Base-by-base conservation (phyloP, 2,329 filamentous ascomycete genomes). In the Dothistroma septosporum region DNA sequence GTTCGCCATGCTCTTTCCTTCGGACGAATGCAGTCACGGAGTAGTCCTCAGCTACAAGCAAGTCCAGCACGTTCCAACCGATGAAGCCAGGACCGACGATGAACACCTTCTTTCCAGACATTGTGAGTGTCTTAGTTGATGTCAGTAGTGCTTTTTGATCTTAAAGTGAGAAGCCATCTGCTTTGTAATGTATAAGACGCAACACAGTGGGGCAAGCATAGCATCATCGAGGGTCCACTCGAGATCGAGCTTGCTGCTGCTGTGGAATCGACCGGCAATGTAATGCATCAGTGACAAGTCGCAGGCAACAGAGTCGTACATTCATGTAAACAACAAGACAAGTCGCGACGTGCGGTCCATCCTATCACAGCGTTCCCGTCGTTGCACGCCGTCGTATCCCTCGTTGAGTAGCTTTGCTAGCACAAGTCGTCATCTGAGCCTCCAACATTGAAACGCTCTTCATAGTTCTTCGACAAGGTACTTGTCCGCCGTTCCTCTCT, bases 21-120 rank as follows among this genome's bases (percentile, higher is more conserved):
- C 77, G 74, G n/a, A 78, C 76, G 22, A 76, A 73, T 1, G 72
- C 75, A 0, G 77, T 79, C 32, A 82, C 75, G 5, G 46, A 52
- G 57, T 69, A 68, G 19, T 73, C 70, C 57, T 80, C 76, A 52
- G 68, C 66, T 46, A 78, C 65, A 16, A 82, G 74, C 7, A 77
- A 68, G 6, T 80, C 76, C 24, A 82, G 71, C 44, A 82, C 73
- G 31, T 79, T 77, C 68, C 76, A 77, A 47, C 80, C 80, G 58
- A 82, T 79, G 72, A 76, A 80, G 61, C 79, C 78, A 11, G 78
- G 76, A 11, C 79, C 78, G 49, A 81, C 66, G 56, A 80, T 72
- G 67, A 80, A 76, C 47, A 79, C 76, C 12, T 66, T 73, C 55
- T 71, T 72, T 21, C 64, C 61, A 24, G 58, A 59, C n/a, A 65